A percentile compares a stretch with the other conserved stretches of the same genome.
phyloP scores from a whole-genome alignment of 1,284 basidiomycete species.

The Coniophora puteana region DNA sequence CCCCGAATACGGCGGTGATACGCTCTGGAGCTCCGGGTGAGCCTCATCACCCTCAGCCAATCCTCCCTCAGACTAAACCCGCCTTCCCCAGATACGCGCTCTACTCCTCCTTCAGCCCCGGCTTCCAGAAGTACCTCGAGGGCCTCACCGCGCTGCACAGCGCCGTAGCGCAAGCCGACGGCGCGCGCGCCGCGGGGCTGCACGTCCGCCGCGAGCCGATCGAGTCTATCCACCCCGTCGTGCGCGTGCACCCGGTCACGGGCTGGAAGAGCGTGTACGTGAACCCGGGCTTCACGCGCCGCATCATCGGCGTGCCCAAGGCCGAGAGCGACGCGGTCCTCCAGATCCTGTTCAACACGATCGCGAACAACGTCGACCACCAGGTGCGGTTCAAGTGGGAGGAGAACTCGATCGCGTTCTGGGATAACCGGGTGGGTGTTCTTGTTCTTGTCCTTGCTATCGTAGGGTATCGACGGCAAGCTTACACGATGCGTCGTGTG shows the following conservation, averaged over 20 bases:
- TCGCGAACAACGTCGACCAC: slow-evolving; percentile 65
- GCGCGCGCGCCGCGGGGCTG: slow-evolving; percentile 59
- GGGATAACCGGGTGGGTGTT: slow-evolving; percentile 64
- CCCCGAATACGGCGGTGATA: slow-evolving; percentile 67
- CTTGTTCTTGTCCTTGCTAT: slow-evolving; percentile 2
- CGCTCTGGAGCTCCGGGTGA: slow-evolving; percentile 68
- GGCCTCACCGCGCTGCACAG: slow-evolving; percentile 65
- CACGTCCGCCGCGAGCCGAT: slow-evolving; percentile 64
- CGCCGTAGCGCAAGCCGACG: slow-evolving; percentile 64
- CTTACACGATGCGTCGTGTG: slow-evolving; percentile 7
- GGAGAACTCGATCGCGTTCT: slow-evolving; percentile 63
- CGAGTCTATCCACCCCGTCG: slow-evolving; percentile 66
- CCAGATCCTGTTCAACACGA: slow-evolving; percentile 67
- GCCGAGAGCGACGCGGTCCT: slow-evolving; percentile 74
- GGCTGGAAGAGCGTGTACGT: slow-evolving; percentile 79
- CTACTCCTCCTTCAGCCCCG: slow-evolving; percentile 68
- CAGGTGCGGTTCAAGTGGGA: slow-evolving; percentile 74
- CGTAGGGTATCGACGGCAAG: too few species aligned
- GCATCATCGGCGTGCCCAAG: slow-evolving; percentile 75
- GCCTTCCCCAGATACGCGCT: slow-evolving; percentile 47
- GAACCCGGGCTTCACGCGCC: slow-evolving; percentile 69
- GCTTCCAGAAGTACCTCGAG: slow-evolving; percentile 66
- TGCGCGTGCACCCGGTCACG: slow-evolving; percentile 75
- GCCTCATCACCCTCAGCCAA: slow-evolving; percentile 6
- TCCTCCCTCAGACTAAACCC: slow-evolving; percentile 10